Conservation (phyloP, 257 asterid species). For the Eucommia ulmoides region DNA sequence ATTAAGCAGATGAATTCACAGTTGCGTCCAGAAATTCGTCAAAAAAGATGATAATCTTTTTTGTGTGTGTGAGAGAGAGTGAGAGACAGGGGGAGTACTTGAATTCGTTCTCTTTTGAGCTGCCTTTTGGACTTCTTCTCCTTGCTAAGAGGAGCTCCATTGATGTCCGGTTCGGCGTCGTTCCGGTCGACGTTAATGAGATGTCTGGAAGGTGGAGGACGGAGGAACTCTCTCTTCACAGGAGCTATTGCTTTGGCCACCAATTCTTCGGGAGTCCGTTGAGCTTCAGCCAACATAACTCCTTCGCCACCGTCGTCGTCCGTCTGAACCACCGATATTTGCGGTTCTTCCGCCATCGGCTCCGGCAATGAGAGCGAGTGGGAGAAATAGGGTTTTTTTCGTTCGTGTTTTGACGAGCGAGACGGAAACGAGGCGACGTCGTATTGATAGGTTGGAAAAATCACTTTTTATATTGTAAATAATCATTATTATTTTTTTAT, state of each 20-base stretch:
- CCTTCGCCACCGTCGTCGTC: conserved; percentile 5
- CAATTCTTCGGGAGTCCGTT: conserved; percentile 44
- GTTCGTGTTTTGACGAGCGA: too few species aligned
- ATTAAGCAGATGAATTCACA: background rate
- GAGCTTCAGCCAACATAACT: conserved; percentile 6
- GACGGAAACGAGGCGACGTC: too few species aligned
- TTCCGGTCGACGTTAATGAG: conserved; percentile 5
- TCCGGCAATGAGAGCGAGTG: too few species aligned
- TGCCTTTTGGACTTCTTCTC: conserved; percentile 96
- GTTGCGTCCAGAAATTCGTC: background rate
- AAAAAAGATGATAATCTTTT: too few species aligned
- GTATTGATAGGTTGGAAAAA: too few species aligned
- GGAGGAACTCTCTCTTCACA: conserved; percentile 54
- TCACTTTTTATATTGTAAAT: too few species aligned
- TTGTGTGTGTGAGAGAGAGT: background rate
- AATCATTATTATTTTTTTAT: too few species aligned
- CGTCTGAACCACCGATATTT: too few species aligned
- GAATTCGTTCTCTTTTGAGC: conserved; percentile 76
- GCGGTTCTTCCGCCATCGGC: too few species aligned
- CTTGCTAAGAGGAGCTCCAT: conserved; percentile 32
- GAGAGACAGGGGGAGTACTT: conserved; percentile 23
- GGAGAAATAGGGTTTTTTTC: too few species aligned
- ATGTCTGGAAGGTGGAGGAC: conserved; percentile 52
- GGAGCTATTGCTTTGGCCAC: conserved; percentile 85
- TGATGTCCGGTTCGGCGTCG: conserved; percentile 18